These are phyloP conservation scores for Ramularia endophylla DNA, from an alignment of 2,329 filamentous ascomycete genomes.

Conservation along the genomic window DNA sequence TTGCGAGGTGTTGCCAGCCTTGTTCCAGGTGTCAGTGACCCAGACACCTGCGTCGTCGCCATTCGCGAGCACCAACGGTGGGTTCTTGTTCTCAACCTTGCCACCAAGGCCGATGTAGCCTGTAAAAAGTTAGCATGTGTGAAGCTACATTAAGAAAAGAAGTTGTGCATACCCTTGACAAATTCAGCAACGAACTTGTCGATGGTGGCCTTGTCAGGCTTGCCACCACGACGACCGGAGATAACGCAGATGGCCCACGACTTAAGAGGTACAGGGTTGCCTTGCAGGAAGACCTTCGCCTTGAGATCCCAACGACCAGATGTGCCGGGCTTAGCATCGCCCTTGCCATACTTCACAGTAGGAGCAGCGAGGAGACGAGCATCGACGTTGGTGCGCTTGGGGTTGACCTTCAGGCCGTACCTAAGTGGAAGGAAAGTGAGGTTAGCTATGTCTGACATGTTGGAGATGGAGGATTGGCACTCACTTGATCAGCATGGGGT, in stretches of 20 bases:
- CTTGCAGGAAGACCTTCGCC: constrained; percentile 66
- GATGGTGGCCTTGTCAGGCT: constrained; percentile 39
- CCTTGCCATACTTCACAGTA: constrained; percentile 58
- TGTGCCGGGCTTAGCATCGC: constrained; percentile 53
- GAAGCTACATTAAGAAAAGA: too few relatives aligned
- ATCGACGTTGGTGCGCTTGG: constrained; percentile 55
- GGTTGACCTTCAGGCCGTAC: constrained; percentile 67
- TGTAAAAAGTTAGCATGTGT: too few relatives aligned
- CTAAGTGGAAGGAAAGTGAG: too few relatives aligned
- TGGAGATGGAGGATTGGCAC: too few relatives aligned
- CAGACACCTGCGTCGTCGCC: constrained; percentile 25
- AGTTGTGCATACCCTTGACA: too few relatives aligned
- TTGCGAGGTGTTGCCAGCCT: constrained; percentile 49
- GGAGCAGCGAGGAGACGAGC: constrained; percentile 69
- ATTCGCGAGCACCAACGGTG: constrained; percentile 35
- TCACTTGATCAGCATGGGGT: constrained; percentile 58
- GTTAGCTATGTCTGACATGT: too few relatives aligned
- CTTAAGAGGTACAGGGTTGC: constrained; percentile 54
- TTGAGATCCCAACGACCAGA: constrained; percentile 82
- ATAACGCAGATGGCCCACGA: constrained; percentile 73
- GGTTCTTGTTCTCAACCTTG: constrained; percentile 42
- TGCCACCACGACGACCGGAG: constrained; percentile 46
- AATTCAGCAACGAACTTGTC: constrained; percentile 57
- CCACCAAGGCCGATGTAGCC: constrained; percentile 60
- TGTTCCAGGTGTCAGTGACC: constrained; percentile 45